Percentiles rank a stretch among this genome's conserved stretches.
phyloP scores from a whole-genome alignment of 129 eudicot species.

The Helianthus tuberosus region DNA sequence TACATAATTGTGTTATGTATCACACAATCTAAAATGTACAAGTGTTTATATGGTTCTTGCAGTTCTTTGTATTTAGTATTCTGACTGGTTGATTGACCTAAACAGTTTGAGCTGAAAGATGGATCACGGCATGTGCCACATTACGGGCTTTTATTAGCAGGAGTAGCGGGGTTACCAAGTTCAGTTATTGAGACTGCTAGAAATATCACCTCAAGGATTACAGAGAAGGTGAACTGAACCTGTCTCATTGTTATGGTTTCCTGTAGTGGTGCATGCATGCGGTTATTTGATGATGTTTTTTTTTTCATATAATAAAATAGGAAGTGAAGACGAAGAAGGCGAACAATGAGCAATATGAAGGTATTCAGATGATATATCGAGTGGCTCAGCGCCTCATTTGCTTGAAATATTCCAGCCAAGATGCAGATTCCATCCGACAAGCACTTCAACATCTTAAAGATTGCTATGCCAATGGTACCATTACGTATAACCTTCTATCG shows the following conservation, averaged over 20 bases:
- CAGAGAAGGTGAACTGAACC: conserved; percentile 64
- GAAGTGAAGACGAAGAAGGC: conserved; percentile 75
- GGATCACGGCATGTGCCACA: conserved; percentile 81
- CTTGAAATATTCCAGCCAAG: conserved; percentile 89
- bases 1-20: neutral
- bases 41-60: no score
- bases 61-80: neutral
- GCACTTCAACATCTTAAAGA: conserved; percentile 82
- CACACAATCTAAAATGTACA: neutral
- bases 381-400: conserved; percentile 87
- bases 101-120: conserved; percentile 90
- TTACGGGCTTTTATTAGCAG: conserved; percentile 89
- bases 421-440: conserved; percentile 81
- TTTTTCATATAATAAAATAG: conserved; percentile 25
- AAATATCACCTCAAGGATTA: conserved; percentile 77
- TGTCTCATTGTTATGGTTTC: neutral
- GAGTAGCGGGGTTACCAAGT: conserved; percentile 89
- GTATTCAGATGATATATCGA: conserved; percentile 63
- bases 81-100: conserved; percentile 23
- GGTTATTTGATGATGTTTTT: neutral
- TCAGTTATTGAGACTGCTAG: conserved; percentile 81
- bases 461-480: conserved; percentile 43
- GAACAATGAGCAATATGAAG: conserved; percentile 54
- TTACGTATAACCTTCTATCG: neutral
- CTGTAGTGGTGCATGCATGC: neutral